Percentiles rank a stretch among this genome's conserved stretches.
These are phyloP conservation scores for Fusarium falciforme DNA, from an alignment of 2,329 filamentous ascomycete species.

Conservation along the genomic window DNA sequence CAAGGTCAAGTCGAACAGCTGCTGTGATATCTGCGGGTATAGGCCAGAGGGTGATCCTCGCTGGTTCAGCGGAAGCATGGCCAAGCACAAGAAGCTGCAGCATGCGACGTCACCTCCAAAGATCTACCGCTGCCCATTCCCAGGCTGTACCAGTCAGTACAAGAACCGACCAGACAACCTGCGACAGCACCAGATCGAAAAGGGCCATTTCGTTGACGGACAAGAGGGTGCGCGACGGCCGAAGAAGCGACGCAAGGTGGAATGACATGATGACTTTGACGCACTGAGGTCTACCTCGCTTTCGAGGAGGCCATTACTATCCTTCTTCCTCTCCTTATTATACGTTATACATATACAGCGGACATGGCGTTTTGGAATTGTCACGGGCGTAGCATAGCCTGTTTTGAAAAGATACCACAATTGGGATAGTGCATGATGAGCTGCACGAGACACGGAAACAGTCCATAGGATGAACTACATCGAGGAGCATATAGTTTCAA, in stretches of 20 bases:
- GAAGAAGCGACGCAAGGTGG: slow-evolving; percentile 61
- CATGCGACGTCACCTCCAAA: slow-evolving; percentile 61
- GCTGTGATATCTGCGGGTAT: slow-evolving; percentile 66
- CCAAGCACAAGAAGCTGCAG: slow-evolving; percentile 67
- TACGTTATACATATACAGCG: slow-evolving; percentile 9
- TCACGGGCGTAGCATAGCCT: slow-evolving; percentile 5
- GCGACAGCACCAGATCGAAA: slow-evolving; percentile 67
- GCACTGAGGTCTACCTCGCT: not conserved
- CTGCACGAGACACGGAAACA: not conserved
- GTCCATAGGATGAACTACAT: not conserved
- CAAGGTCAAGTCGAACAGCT: slow-evolving; percentile 57
- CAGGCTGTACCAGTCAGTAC: slow-evolving; percentile 66
- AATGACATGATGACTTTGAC: slow-evolving; percentile 9
- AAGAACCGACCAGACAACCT: slow-evolving; percentile 68
- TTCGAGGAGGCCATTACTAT: not conserved
- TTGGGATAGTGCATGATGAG: slow-evolving; percentile 15
- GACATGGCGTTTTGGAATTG: slow-evolving; percentile 29
- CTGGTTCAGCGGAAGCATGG: slow-evolving; percentile 70
- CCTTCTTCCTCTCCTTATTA: slow-evolving; percentile 2
- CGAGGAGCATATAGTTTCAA: not conserved
- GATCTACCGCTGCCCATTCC: slow-evolving; percentile 65
- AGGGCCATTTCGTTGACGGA: slow-evolving; percentile 63
- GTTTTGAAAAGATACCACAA: slow-evolving; percentile 33
- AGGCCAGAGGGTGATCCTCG: slow-evolving; percentile 66
- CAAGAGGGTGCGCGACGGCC: slow-evolving; percentile 53